Evolutionary conservation across 1,284 basidiomycete genomes (phyloP), one percentile per base, ranked within the genome.

Genomic region (Boletus smithii): DNA sequence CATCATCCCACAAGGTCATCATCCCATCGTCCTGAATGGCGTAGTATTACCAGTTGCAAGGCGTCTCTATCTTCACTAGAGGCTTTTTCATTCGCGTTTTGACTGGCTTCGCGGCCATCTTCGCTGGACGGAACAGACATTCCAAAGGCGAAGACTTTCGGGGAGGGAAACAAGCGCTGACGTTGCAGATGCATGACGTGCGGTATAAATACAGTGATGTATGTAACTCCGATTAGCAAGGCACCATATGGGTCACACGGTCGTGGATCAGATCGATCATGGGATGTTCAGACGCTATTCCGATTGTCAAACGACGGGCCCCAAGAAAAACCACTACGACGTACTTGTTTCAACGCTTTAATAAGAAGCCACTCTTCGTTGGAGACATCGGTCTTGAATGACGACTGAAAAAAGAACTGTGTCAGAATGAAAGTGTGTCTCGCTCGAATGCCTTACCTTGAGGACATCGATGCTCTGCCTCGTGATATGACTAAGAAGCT

Each of bases 351-450:
- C 64, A 99, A 76, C 47, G 82, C 83, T 70, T 91, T 95, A 68
- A 99, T 94, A 50, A 98, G 79, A 16, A 87, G 75, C 94, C 95
- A 98, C 63, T 99, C 97, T 53, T 95, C 91, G 55, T 81, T 88
- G 22, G 88, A 81, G 24, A 97, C 92, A 65, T 97, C 91, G 23
- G 85, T 76, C 73, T 92, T 90, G 78, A 97, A 98, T 27, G 86
- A 87, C 8, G 78, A 74, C 86, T 93, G n/a, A n/a, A n/a, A 62
- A 40, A 59, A 26, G 40, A 36, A 41, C 11, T 17, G 30, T 33
- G 43, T 55, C 31, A 53, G 42, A 26, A 46, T 29, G 33, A 43
- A 38, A 34, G 24, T 20, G 8, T n/a, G 18, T 27, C 20, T 18
- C 16, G 16, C 11, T 24, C 53, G 43, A 41, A 45, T 47, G 30